Conservation (phyloP, 1,284 basidiomycete species). For the Papiliotrema nemorosa region DNA sequence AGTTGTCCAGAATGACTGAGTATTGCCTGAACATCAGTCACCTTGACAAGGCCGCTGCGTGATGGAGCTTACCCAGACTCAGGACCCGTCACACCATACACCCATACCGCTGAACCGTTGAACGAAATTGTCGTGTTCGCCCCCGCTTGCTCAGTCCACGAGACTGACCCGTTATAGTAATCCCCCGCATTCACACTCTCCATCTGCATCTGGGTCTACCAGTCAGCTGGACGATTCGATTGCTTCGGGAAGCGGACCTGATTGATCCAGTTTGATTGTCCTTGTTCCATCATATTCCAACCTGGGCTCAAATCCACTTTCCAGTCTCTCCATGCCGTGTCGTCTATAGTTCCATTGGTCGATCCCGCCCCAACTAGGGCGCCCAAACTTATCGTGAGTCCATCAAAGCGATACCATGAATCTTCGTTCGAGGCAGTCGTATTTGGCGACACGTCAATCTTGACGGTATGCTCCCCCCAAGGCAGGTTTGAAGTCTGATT, state of each 20-base stretch:
- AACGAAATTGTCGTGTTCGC: constrained; percentile 27
- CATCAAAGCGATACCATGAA: constrained; percentile 23
- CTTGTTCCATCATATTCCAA: constrained; percentile 41
- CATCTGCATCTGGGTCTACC: constrained; percentile 19
- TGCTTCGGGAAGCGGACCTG: no score
- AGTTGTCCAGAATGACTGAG: constrained; percentile 29
- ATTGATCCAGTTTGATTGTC: constrained; percentile 32
- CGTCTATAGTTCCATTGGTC: constrained; percentile 35
- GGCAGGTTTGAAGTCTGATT: constrained; percentile 10
- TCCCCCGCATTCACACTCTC: constrained; percentile 13
- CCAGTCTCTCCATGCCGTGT: constrained; percentile 32
- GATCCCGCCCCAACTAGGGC: constrained; percentile 7
- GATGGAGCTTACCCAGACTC: constrained; percentile 19
- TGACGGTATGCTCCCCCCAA: constrained; percentile 16
- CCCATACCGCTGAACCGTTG: constrained; percentile 27
- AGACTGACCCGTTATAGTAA: constrained; percentile 26
- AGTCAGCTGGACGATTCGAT: background rate
- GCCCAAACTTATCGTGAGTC: constrained; percentile 16
- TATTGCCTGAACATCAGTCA: constrained; percentile 13
- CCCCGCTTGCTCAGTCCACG: constrained; percentile 29
- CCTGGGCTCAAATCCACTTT: constrained; percentile 24
- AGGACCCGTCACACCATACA: constrained; percentile 27
- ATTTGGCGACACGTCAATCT: constrained; percentile 10
- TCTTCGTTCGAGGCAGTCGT: constrained; percentile 5
- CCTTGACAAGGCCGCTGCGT: background rate